phyloP scores from a whole-genome alignment of 768 basidiomycete species.

The Ephemerocybe angulata region DNA sequence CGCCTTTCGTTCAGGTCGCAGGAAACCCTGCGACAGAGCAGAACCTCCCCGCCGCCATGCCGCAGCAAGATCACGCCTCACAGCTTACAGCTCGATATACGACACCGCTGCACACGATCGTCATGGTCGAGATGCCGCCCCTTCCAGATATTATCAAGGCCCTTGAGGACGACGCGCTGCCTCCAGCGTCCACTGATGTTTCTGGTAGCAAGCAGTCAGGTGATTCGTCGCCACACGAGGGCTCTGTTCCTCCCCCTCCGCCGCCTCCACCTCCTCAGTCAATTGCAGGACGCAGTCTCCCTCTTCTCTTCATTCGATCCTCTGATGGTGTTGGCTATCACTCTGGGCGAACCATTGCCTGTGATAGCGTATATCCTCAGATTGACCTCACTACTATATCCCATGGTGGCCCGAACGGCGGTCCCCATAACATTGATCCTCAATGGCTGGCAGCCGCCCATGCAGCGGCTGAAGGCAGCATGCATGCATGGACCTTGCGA shows the following conservation, averaged over 20 bases:
- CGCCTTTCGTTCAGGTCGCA: slow-evolving; percentile 46
- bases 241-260: slow-evolving; percentile 20
- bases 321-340: slow-evolving; percentile 87
- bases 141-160: slow-evolving; percentile 73
- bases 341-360: slow-evolving; percentile 78
- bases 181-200: slow-evolving; percentile 33
- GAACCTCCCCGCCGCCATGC: slow-evolving; percentile 27
- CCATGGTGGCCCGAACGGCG: slow-evolving; percentile 43
- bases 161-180: slow-evolving; percentile 65
- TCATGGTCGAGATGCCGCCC: slow-evolving; percentile 83
- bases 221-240: slow-evolving; percentile 25
- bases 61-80: slow-evolving; percentile 14
- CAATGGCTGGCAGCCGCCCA: slow-evolving; percentile 75
- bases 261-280: slow-evolving; percentile 40
- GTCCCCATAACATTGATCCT: slow-evolving; percentile 43
- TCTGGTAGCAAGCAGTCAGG: slow-evolving; percentile 35
- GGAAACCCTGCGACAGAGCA: slow-evolving; percentile 22
- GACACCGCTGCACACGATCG: slow-evolving; percentile 68
- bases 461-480: slow-evolving; percentile 63
- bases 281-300: slow-evolving; percentile 68
- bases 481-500: slow-evolving; percentile 76
- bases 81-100: slow-evolving; percentile 39
- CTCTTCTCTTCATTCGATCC: slow-evolving; percentile 76
- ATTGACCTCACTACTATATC: slow-evolving; percentile 58
- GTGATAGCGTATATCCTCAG: slow-evolving; percentile 73